Percentiles rank a stretch among this genome's conserved stretches.
Conservation (phyloP, 345 rosid species). For the Trapa bicornis region DNA sequence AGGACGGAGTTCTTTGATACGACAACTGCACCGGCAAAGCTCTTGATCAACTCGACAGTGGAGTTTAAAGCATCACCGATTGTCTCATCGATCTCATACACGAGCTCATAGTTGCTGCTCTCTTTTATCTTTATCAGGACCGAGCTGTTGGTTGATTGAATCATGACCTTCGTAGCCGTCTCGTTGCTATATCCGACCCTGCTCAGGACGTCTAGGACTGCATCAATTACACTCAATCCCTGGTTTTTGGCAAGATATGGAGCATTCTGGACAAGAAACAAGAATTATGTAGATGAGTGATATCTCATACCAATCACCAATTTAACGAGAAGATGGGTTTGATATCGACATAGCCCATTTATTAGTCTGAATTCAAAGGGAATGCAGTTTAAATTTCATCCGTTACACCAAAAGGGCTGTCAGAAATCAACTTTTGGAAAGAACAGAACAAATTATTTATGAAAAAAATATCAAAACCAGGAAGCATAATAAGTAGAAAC, state of each 20-base stretch:
- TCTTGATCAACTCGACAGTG: conserved; percentile 48
- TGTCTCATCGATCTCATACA: conserved; percentile 50
- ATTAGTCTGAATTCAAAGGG: not conserved
- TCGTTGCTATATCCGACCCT: conserved; percentile 46
- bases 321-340: not conserved
- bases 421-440: not conserved
- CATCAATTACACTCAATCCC: conserved; percentile 38
- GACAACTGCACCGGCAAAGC: conserved; percentile 56
- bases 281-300: not conserved
- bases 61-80: conserved; percentile 40
- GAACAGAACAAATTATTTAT: not conserved
- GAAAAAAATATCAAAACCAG: not conserved
- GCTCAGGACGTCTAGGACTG: conserved; percentile 43
- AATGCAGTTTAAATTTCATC: not conserved
- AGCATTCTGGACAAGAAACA: conserved; percentile 52
- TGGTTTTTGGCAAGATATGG: conserved; percentile 48
- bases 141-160: conserved; percentile 70
- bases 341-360: not conserved
- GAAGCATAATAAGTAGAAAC: too few relatives aligned
- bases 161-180: conserved; percentile 49
- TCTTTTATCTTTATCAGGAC: conserved; percentile 52
- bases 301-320: not conserved
- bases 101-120: conserved; percentile 36
- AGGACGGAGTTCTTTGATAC: conserved; percentile 46
- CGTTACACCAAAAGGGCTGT: not conserved